phyloP scores from a whole-genome alignment of 73 alveolate genomes.

The Tetrahymena thermophila region DNA sequence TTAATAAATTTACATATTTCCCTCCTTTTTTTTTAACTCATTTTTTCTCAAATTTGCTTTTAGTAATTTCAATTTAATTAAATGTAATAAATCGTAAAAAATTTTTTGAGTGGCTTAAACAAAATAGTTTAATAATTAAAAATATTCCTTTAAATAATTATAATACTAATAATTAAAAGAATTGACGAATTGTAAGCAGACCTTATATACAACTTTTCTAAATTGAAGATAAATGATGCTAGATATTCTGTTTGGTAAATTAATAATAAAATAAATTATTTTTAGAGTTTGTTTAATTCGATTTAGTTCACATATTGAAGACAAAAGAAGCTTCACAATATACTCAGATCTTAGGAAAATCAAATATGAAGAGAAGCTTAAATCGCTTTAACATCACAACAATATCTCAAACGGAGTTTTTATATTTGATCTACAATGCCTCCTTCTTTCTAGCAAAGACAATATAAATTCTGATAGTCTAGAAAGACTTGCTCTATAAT shows the following conservation, averaged over 20 bases:
- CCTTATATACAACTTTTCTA: not conserved
- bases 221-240: not conserved
- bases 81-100: too few species aligned
- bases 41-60: too few species aligned
- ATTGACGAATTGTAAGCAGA: not conserved
- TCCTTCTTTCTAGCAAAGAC: not conserved
- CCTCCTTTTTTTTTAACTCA: too few species aligned
- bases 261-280: not conserved
- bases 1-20: too few species aligned
- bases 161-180: not conserved
- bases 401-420: not conserved
- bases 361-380: not conserved
- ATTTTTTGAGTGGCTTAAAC: too few species aligned
- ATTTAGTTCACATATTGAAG: not conserved
- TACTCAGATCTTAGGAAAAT: not conserved
- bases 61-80: too few species aligned
- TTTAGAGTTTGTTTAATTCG: not conserved
- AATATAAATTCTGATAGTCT: not conserved
- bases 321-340: not conserved
- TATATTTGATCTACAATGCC: not conserved
- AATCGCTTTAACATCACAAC: not conserved
- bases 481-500: not conserved
- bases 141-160: too few species aligned
- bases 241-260: not conserved
- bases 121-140: too few species aligned